A percentile compares a stretch with the other conserved stretches of the same genome.
These are phyloP conservation scores for Neotropicomus parvogracilis DNA, from an alignment of 1,284 basidiomycete species.

Conservation along the genomic window DNA sequence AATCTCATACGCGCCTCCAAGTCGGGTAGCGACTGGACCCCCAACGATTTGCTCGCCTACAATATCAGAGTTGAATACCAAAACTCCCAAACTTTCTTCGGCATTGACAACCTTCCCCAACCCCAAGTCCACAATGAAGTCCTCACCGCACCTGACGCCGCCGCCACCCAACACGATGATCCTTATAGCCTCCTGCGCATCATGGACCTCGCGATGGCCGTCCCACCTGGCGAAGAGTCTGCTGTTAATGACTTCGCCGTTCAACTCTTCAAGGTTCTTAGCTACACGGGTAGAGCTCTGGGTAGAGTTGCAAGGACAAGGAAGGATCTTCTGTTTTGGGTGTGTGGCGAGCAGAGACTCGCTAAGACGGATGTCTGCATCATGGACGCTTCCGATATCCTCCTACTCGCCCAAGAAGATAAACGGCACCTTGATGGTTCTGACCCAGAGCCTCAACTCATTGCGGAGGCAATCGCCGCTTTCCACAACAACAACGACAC, in stretches of 20 bases:
- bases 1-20: background rate
- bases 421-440: background rate
- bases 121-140: too few species aligned
- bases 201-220: too few species aligned
- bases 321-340: background rate
- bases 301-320: background rate
- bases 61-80: too few species aligned
- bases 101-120: too few species aligned
- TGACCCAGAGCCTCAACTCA: background rate
- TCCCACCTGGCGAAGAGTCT: too few species aligned
- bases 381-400: background rate
- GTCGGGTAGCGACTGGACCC: background rate
- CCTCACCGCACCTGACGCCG: too few species aligned
- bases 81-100: too few species aligned
- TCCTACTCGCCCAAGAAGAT: background rate
- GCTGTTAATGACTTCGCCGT: background rate
- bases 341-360: background rate
- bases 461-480: background rate
- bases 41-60: too few species aligned
- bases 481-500: background rate
- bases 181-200: too few species aligned
- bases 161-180: too few species aligned
- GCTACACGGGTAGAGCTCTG: background rate
- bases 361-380: background rate
- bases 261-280: background rate